Conservation (phyloP, 352 stramenopile species). For the Labyrinthula sp. region DNA sequence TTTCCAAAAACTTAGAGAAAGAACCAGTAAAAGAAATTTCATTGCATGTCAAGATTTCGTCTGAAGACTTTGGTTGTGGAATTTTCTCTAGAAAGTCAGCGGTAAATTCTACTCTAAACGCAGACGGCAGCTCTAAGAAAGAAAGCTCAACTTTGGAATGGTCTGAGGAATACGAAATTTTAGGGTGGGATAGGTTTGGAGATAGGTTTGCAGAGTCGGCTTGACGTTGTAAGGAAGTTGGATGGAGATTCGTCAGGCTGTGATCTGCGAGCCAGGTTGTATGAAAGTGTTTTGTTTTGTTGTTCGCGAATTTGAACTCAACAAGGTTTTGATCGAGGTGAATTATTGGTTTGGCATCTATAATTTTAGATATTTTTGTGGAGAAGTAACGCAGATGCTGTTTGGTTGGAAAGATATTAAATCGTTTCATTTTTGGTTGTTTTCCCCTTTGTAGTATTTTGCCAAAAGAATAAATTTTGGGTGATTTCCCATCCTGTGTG, state of each 20-base stretch:
- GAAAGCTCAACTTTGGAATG: not conserved
- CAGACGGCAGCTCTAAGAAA: not conserved
- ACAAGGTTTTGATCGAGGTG: slow-evolving; percentile 18
- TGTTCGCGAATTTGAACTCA: slow-evolving; percentile 2
- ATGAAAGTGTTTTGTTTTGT: slow-evolving; percentile 15
- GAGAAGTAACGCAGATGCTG: no score
- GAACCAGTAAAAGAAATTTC: no score
- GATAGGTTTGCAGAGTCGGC: slow-evolving; percentile 16
- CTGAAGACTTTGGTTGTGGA: not conserved
- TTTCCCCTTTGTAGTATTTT: no score
- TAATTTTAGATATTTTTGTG: no score
- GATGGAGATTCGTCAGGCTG: slow-evolving; percentile 12
- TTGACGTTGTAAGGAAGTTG: slow-evolving; percentile 18
- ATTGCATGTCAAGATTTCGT: not conserved
- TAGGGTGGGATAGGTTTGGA: slow-evolving; percentile 1
- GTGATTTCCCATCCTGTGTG: no score
- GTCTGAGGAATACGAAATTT: slow-evolving; percentile 13
- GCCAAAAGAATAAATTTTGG: no score
- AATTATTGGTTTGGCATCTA: no score
- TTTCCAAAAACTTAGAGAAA: no score
- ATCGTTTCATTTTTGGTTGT: no score
- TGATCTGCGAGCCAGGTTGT: slow-evolving; percentile 22
- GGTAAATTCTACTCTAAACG: not conserved
- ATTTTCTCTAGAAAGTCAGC: slow-evolving; percentile 12
- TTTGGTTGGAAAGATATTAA: no score